These are phyloP conservation scores for Harringtonia lauricola DNA, from an alignment of 2,329 filamentous ascomycete species.

Conservation along the genomic window DNA sequence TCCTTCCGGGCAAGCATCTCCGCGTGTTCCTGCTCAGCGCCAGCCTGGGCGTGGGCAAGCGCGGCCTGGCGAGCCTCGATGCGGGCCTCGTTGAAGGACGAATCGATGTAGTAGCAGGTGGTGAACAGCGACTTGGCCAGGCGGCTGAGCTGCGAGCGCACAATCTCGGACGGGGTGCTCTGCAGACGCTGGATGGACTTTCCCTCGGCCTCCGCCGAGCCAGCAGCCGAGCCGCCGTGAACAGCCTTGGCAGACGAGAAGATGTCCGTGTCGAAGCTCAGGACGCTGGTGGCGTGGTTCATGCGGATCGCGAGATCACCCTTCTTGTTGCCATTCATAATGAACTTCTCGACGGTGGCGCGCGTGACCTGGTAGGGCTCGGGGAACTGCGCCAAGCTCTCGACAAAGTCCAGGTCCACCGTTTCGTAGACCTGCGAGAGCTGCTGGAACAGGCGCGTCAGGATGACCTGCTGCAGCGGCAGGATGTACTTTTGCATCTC, in stretches of 20 bases:
- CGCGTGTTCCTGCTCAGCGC: constrained; percentile 83
- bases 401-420: constrained; percentile 86
- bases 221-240: constrained; percentile 71
- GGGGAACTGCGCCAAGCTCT: constrained; percentile 88
- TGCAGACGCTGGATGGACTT: constrained; percentile 88
- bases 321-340: constrained; percentile 99
- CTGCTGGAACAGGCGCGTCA: constrained; percentile 97
- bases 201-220: constrained; percentile 77
- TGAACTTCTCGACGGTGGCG: constrained; percentile 96
- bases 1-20: constrained; percentile 79
- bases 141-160: constrained; percentile 85
- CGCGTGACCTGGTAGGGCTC: constrained; percentile 89
- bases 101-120: constrained; percentile 92
- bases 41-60: constrained; percentile 70
- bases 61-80: constrained; percentile 70
- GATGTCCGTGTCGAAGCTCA: constrained; percentile 96
- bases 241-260: constrained; percentile 94
- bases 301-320: constrained; percentile 93
- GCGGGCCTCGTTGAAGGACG: constrained; percentile 73
- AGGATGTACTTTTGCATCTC: constrained; percentile 97
- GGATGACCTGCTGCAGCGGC: constrained; percentile 94
- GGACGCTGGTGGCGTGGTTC: constrained; percentile 86
- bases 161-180: constrained; percentile 95
- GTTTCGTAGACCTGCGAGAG: constrained; percentile 98
- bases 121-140: constrained; percentile 85